phyloP scores from a whole-genome alignment of 306 rosid genomes.

The Lathyrus sativus region DNA sequence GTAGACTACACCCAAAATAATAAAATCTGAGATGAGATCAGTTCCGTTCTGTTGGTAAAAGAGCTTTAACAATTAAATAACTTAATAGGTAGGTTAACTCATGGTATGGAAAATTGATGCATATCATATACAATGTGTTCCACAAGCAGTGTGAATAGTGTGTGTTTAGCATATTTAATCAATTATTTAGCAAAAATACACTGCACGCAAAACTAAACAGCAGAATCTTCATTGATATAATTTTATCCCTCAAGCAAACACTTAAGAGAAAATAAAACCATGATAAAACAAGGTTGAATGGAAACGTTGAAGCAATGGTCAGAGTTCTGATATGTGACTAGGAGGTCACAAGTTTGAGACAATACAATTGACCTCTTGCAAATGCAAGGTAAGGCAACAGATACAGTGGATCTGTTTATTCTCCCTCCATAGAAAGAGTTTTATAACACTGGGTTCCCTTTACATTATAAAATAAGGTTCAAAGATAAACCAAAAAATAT shows the following conservation, averaged over 20 bases:
- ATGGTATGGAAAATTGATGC: neutral
- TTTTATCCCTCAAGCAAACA: neutral
- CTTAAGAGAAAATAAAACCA: constrained; percentile 7
- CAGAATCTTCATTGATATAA: neutral
- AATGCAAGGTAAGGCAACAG: neutral
- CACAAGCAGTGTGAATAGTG: constrained; percentile 23
- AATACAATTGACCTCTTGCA: constrained; percentile 3
- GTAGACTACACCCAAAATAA: neutral
- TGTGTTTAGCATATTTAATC: neutral
- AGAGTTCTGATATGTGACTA: constrained; percentile 11
- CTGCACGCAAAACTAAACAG: neutral
- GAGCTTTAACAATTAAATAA: neutral
- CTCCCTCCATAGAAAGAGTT: neutral
- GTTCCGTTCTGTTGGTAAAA: neutral
- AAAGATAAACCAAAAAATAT: neutral
- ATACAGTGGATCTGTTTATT: neutral
- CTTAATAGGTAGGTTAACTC: neutral
- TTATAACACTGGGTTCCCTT: neutral
- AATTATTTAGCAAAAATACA: neutral
- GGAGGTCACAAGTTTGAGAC: constrained; percentile 6
- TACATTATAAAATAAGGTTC: constrained; percentile 15
- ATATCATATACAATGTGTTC: constrained; percentile 18
- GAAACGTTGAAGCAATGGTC: neutral
- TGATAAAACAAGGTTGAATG: constrained; percentile 22
- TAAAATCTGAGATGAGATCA: neutral